Evolutionary conservation across 2,329 filamentous ascomycete genomes (phyloP), one percentile per base, ranked within the genome.

Genomic region (Colletotrichum eleusines): DNA sequence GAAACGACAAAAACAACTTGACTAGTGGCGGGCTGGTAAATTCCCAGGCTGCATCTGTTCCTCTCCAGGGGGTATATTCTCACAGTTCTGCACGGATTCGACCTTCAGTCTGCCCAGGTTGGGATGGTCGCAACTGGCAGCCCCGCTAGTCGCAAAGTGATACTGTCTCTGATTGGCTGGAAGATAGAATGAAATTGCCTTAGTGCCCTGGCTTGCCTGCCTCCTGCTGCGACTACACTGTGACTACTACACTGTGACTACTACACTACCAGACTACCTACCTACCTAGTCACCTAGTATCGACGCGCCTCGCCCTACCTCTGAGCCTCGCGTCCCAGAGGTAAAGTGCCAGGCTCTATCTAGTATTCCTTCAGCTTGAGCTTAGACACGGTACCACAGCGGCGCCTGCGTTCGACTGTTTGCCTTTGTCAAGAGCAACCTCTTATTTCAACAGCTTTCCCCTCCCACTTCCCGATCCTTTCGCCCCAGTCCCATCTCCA

Each of bases 271-370:
- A n/a, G n/a, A n/a, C n/a, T n/a, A 50, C 28, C 59, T 28, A 46
- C 44, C 20, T 46, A n/a, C 20, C 8, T 23, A n/a, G 14, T 8
- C n/a, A n/a, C n/a, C n/a, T 46, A 46, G 44, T 23, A 16, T 51
- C 28, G 58, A 50, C 58, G 54, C 33, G 44, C 23, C 46, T 38
- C 23, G 26, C 33, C 33, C 46, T 26, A 38, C 44, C 46, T 51
- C 42, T 26, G 33, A 50, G 59, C 59, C 59, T 51, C 23, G 18
- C 46, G 58, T 61, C 58, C 58, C 5, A 58, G 35, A 33, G 44
- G 59, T 40, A 50, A 62, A 50, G 44, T 40, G 12, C 46, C 18
- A 50, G 42, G 33, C 33, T 60, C 23, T 51, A 31, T 48, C 33
- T 23, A 26, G 26, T 50, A 48, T 42, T 48, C 38, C n/a, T 38